Evolutionary conservation across 345 rosid species (phyloP), one percentile per base, ranked within the genome.

Genomic region (Odontarrhena argentea): DNA sequence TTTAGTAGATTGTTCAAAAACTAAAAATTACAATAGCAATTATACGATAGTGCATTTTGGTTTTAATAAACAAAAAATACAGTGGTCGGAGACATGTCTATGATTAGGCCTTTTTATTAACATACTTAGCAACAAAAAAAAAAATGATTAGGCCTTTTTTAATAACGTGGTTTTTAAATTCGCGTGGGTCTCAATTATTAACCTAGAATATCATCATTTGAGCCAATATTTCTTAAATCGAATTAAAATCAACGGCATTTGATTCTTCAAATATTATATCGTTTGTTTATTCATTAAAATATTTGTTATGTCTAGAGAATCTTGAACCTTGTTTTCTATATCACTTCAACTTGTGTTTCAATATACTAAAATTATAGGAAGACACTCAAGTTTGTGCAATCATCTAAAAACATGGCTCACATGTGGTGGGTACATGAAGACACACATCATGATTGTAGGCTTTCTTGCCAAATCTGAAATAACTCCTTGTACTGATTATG

Each of bases 21-120:
- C 3, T 12, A 56, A 38, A 55, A 48, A 9, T 8, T 47, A 4
- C 36, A 32, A 32, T 49, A 65, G 25, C 26, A 48, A 32, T 50
- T 57, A 65, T 8, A 60, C 45, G 5, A 51, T 73, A 8, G 41
- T 58, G 55, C 54, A 42, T 22, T 24, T 35, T 42, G 22, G 52
- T 42, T 58, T 42, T 18, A 73, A 65, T 34, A 15, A 12, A 47
- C 1, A 26, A 24, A 49, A 44, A 11, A 67, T 28, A 67, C 15
- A 60, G 37, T 67, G 68, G 77, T 74, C 77, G 77, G 68, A 67
- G 69, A 55, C 77, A 74, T 74, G 77, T 67, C 64, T 60, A 49
- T 65, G 30, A 60, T 60, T 36, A 5, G 51, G 38, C 60, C 3
- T 36, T 18, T 18, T 18, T 18, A 18, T 18, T 18, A 18, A 18